Percentiles rank a stretch among this genome's conserved stretches.
These are phyloP conservation scores for Tilletia walkeri DNA, from an alignment of 1,284 basidiomycete species.

Conservation along the genomic window DNA sequence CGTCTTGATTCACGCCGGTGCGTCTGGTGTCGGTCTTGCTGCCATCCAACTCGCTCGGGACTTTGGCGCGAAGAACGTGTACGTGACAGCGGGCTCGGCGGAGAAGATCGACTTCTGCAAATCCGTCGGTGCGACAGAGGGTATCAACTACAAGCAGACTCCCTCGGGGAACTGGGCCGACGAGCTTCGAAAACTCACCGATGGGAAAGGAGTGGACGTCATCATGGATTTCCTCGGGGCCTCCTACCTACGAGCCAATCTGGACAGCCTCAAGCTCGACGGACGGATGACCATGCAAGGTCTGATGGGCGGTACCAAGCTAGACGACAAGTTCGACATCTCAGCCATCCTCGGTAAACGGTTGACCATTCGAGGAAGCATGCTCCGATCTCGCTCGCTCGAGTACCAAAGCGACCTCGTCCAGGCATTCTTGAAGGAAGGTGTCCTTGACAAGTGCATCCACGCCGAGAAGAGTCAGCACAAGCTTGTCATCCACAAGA, in stretches of 20 bases:
- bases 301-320: conserved; percentile 69
- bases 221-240: conserved; percentile 85
- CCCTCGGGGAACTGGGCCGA: conserved; percentile 67
- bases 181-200: conserved; percentile 58
- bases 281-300: conserved; percentile 73
- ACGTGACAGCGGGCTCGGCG: conserved; percentile 73
- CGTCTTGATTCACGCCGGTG: conserved; percentile 79
- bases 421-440: conserved; percentile 61
- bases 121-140: conserved; percentile 64
- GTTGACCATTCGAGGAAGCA: conserved; percentile 83
- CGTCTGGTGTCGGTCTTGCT: conserved; percentile 73
- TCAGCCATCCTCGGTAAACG: conserved; percentile 76
- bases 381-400: conserved; percentile 73
- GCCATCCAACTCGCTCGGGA: conserved; percentile 82
- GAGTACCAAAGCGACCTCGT: conserved; percentile 80
- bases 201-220: conserved; percentile 64
- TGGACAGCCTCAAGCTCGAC: conserved; percentile 72
- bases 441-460: conserved; percentile 28
- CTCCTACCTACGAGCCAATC: conserved; percentile 78
- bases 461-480: conserved; percentile 20
- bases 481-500: conserved; percentile 57
- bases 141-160: conserved; percentile 76
- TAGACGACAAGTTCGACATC: conserved; percentile 66
- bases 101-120: conserved; percentile 80
- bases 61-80: conserved; percentile 62